Evolutionary conservation across 2,329 filamentous ascomycete genomes (phyloP).

Genomic region (Nemania sp.): DNA sequence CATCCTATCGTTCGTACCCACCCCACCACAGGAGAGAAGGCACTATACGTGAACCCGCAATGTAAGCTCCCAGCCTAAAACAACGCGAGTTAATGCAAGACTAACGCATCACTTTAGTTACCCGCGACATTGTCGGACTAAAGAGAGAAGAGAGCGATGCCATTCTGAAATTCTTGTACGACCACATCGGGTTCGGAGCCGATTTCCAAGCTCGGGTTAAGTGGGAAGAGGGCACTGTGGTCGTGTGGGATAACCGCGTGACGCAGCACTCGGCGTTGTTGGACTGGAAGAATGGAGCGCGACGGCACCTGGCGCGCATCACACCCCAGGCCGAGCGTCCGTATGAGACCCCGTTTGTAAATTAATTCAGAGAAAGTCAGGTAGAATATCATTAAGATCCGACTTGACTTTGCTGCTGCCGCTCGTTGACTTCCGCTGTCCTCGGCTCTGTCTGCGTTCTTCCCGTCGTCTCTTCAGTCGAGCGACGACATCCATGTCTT

Average conservation of each 20-base stretch:
- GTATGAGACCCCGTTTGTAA: constrained; percentile 71
- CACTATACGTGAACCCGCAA: constrained; percentile 84
- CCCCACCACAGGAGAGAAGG: constrained; percentile 85
- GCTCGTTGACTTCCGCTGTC: constrained; percentile 38
- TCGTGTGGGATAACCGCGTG: constrained; percentile 88
- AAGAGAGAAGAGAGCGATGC: constrained; percentile 89
- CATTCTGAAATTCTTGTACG: constrained; percentile 80
- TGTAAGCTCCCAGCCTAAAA: constrained; percentile 65
- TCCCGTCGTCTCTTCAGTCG: constrained; percentile 44
- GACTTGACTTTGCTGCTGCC: constrained; percentile 35
- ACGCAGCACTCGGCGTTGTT: constrained; percentile 83
- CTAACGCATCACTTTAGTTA: constrained; percentile 64
- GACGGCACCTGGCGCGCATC: constrained; percentile 83
- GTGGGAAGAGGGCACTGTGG: constrained; percentile 83
- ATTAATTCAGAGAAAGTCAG: constrained; percentile 45
- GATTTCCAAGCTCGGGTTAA: constrained; percentile 81
- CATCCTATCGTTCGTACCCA: constrained; percentile 87
- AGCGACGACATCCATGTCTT: constrained; percentile 41
- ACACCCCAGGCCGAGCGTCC: constrained; percentile 85
- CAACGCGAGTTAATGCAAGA: not conserved
- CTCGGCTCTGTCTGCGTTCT: constrained; percentile 42
- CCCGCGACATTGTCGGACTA: constrained; percentile 81
- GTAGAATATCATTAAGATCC: constrained; percentile 43
- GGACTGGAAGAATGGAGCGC: constrained; percentile 83
- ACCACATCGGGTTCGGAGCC: constrained; percentile 77